Percentiles rank a stretch among this genome's conserved stretches.
phyloP scores from a whole-genome alignment of 345 rosid species.

The Isatis tinctoria region DNA sequence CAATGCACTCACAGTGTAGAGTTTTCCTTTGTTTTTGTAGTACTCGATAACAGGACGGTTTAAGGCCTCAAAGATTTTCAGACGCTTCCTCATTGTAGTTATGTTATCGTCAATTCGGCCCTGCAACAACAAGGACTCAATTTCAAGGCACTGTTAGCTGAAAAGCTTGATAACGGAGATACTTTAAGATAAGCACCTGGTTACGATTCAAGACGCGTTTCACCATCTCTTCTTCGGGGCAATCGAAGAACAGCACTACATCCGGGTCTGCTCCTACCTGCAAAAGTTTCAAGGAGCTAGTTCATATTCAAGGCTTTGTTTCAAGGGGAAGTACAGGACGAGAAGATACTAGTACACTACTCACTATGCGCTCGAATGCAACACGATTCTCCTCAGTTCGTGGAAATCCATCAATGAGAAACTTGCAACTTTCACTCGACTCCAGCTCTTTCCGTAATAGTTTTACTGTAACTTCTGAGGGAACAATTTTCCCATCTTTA shows the following conservation, averaged over 20 bases:
- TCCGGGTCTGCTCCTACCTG: conserved; percentile 65
- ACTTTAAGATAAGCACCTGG: conserved; percentile 43
- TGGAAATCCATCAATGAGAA: conserved; percentile 90
- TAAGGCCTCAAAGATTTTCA: conserved; percentile 48
- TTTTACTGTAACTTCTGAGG: conserved; percentile 75
- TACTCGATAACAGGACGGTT: conserved; percentile 72
- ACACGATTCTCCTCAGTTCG: conserved; percentile 75
- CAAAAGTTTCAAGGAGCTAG: background rate
- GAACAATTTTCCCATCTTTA: conserved; percentile 85
- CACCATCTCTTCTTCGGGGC: conserved; percentile 76
- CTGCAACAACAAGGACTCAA: conserved; percentile 33
- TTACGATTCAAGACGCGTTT: conserved; percentile 65
- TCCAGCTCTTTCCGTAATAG: conserved; percentile 67
- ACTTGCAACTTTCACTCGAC: conserved; percentile 44
- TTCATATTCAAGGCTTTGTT: background rate
- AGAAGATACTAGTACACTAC: conserved; percentile 20
- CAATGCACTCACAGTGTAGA: conserved; percentile 45
- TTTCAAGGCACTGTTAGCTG: background rate
- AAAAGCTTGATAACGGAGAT: background rate
- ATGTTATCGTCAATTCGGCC: conserved; percentile 81
- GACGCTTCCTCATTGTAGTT: conserved; percentile 62
- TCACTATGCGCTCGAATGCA: conserved; percentile 71
- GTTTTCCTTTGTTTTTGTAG: conserved; percentile 76
- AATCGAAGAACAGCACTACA: conserved; percentile 65
- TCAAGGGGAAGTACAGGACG: background rate